These are phyloP conservation scores for Fraxinus pennsylvanica DNA, from an alignment of 257 asterid genomes.

Conservation along the genomic window DNA sequence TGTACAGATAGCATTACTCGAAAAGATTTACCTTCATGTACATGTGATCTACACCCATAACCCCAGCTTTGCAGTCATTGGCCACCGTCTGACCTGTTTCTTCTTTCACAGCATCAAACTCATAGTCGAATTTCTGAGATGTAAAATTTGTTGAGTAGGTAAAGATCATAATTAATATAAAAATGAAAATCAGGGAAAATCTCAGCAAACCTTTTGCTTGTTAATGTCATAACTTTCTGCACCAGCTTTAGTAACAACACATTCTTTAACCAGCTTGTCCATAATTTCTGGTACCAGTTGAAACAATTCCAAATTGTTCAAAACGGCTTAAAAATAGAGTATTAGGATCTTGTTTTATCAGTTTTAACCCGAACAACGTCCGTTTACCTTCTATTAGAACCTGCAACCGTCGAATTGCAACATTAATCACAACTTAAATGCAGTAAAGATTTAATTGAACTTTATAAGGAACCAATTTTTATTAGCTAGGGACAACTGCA, in stretches of 20 bases:
- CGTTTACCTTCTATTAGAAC: conserved; percentile 75
- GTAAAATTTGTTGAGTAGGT: conserved; percentile 24
- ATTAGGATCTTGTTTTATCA: conserved; percentile 20
- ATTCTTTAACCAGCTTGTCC: conserved; percentile 71
- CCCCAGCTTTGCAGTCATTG: conserved; percentile 39
- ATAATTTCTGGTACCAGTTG: conserved; percentile 57
- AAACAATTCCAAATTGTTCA: conserved; percentile 26
- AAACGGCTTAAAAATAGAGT: conserved; percentile 9
- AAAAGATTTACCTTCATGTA: conserved; percentile 69
- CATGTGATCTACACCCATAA: conserved; percentile 47
- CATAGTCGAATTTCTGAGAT: conserved; percentile 54
- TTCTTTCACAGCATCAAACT: conserved; percentile 82
- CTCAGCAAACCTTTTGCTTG: conserved; percentile 51
- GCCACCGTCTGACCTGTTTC: conserved; percentile 42
- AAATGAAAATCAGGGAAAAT: conserved; percentile 5
- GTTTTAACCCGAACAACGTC: conserved; percentile 25
- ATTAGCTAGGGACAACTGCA: neutral
- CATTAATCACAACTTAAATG: conserved; percentile 23
- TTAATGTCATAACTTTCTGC: conserved; percentile 58
- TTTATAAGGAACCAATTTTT: neutral
- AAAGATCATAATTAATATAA: neutral
- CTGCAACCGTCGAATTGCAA: conserved; percentile 46
- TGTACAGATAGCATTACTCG: neutral
- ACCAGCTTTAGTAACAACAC: conserved; percentile 55
- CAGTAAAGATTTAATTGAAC: conserved; percentile 6